phyloP scores from a whole-genome alignment of 2,329 filamentous ascomycete genomes.

The Fusarium sacchari region DNA sequence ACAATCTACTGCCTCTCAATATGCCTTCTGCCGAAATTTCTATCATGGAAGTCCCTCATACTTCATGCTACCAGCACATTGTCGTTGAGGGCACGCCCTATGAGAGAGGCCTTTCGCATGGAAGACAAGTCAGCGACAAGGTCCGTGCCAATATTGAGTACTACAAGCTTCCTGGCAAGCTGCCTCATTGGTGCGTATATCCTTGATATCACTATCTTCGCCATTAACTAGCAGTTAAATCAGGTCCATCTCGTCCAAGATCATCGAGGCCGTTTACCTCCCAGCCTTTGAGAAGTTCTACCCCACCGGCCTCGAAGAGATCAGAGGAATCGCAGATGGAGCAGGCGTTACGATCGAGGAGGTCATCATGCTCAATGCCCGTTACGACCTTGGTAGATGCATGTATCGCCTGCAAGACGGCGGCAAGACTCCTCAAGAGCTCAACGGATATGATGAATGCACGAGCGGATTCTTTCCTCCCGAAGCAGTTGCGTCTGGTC shows the following conservation, averaged over 20 bases:
- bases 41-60: neutral
- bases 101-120: neutral
- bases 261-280: neutral
- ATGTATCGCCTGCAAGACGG: neutral
- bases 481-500: neutral
- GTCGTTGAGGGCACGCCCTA: neutral
- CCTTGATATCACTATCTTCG: too few relatives aligned
- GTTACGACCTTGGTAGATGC: neutral
- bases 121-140: neutral
- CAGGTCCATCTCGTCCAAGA: neutral
- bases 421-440: accelerated
- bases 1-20: accelerated
- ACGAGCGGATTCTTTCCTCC: neutral
- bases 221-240: accelerated
- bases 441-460: neutral
- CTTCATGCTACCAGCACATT: neutral
- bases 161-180: neutral
- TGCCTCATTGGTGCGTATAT: neutral
- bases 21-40: neutral
- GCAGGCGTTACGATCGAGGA: neutral
- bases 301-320: neutral
- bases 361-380: neutral
- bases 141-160: neutral
- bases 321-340: neutral
- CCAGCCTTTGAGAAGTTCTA: neutral